Evolutionary conservation across 768 basidiomycete genomes (phyloP).

Genomic region (Kwoniella dejecticola): DNA sequence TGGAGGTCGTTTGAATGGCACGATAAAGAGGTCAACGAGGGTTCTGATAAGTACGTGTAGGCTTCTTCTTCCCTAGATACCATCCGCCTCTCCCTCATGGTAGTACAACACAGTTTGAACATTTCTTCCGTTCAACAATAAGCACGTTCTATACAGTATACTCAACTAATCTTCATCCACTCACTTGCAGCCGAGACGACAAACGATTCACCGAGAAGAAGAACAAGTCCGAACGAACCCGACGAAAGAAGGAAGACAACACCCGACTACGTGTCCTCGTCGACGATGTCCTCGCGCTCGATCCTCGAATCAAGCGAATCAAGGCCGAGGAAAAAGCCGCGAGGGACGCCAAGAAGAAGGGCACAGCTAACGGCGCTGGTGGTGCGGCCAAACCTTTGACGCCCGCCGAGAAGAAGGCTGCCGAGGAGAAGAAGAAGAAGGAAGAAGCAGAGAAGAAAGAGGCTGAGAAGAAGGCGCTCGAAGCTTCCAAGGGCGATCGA

Average conservation of each 20-base stretch:
- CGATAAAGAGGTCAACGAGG: slow-evolving; percentile 98
- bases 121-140: no score
- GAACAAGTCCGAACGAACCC: slow-evolving; percentile 94
- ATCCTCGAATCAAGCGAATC: slow-evolving; percentile 96
- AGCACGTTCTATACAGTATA: no score
- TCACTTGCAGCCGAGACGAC: slow-evolving; percentile 76
- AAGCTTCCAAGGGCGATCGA: slow-evolving; percentile 53
- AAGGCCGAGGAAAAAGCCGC: slow-evolving; percentile 95
- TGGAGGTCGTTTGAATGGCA: slow-evolving; percentile 98
- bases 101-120: no score
- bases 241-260: slow-evolving; percentile 96
- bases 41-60: slow-evolving; percentile 84
- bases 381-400: slow-evolving; percentile 50
- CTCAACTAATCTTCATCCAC: no score
- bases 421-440: slow-evolving; percentile 60
- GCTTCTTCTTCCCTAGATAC: no score
- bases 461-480: slow-evolving; percentile 63
- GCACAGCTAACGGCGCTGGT: slow-evolving; percentile 34
- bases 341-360: slow-evolving; percentile 84
- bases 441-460: slow-evolving; percentile 69
- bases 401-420: slow-evolving; percentile 59
- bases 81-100: no score
- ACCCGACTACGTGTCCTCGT: slow-evolving; percentile 83
- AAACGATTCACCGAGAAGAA: slow-evolving; percentile 99
- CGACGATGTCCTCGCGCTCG: slow-evolving; percentile 74